These are phyloP conservation scores for Chlorella sp. DNA, from an alignment of 139 green algal species.

Conservation along the genomic window DNA sequence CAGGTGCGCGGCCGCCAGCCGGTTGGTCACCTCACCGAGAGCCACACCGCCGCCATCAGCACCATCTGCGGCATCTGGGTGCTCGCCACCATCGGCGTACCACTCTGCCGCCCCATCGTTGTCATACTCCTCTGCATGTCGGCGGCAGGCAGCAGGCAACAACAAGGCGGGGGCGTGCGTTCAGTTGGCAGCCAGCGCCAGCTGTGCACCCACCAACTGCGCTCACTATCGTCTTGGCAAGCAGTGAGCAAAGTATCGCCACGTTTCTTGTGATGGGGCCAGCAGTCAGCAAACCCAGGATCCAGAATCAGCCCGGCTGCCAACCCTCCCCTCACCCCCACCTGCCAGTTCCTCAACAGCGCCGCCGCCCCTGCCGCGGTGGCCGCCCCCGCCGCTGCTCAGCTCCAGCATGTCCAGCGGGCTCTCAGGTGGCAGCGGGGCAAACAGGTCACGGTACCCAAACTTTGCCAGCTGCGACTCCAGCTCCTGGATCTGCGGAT, in stretches of 20 bases:
- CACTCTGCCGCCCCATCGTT: neutral
- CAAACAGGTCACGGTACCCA: conserved; percentile 36
- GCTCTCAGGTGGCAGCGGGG: conserved; percentile 33
- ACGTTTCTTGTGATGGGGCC: no score
- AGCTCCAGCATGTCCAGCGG: conserved; percentile 40
- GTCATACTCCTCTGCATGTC: neutral
- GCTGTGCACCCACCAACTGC: no score
- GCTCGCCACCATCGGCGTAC: neutral
- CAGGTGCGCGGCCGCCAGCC: neutral
- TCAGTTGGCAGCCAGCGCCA: no score
- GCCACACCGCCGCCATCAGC: neutral
- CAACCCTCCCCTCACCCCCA: neutral
- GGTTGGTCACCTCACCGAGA: conserved; percentile 29
- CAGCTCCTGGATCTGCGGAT: conserved; percentile 28
- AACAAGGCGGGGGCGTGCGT: no score
- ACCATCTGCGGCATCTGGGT: neutral
- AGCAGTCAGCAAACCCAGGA: no score
- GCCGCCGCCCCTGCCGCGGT: neutral
- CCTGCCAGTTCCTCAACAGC: neutral
- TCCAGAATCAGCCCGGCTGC: neutral
- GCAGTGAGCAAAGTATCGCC: no score
- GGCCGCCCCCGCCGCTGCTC: neutral
- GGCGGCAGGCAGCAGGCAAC: neutral
- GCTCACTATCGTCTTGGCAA: no score
- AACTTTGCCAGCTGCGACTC: conserved; percentile 31